Conservation (phyloP, 805 yeast species). For the Candida tallmaniae region DNA sequence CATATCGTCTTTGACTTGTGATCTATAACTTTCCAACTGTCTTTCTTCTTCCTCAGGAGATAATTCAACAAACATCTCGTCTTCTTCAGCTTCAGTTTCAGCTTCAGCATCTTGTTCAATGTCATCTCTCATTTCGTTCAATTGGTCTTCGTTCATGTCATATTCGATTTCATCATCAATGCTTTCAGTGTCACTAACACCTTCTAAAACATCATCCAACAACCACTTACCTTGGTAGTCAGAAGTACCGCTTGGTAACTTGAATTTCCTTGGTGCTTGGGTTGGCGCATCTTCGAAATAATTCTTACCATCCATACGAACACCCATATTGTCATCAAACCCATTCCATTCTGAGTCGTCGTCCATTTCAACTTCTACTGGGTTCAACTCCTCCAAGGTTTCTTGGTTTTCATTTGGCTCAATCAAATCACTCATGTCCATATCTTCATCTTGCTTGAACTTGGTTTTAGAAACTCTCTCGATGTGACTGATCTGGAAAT, state of each 20-base stretch:
- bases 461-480: conserved; percentile 39
- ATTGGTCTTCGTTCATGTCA: background rate
- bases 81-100: conserved; percentile 20
- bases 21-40: conserved; percentile 67
- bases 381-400: conserved; percentile 54
- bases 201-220: conserved; percentile 50
- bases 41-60: conserved; percentile 78
- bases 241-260: conserved; percentile 66
- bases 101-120: conserved; percentile 30
- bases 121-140: conserved; percentile 12
- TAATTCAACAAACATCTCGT: conserved; percentile 67
- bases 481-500: conserved; percentile 68
- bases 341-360: conserved; percentile 4
- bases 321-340: conserved; percentile 29
- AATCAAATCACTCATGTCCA: conserved; percentile 21
- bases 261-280: conserved; percentile 20
- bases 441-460: conserved; percentile 13
- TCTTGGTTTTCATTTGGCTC: conserved; percentile 45
- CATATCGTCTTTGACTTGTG: conserved; percentile 71
- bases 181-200: conserved; percentile 42
- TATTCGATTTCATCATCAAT: conserved; percentile 23
- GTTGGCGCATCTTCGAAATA: conserved; percentile 35
- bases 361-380: conserved; percentile 43
- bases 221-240: conserved; percentile 77
- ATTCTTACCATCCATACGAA: conserved; percentile 53